A percentile compares a stretch with the other conserved stretches of the same genome.
Evolutionary conservation across 2,329 filamentous ascomycete genomes (phyloP).

Genomic region (Aspergillus puulaauensis): DNA sequence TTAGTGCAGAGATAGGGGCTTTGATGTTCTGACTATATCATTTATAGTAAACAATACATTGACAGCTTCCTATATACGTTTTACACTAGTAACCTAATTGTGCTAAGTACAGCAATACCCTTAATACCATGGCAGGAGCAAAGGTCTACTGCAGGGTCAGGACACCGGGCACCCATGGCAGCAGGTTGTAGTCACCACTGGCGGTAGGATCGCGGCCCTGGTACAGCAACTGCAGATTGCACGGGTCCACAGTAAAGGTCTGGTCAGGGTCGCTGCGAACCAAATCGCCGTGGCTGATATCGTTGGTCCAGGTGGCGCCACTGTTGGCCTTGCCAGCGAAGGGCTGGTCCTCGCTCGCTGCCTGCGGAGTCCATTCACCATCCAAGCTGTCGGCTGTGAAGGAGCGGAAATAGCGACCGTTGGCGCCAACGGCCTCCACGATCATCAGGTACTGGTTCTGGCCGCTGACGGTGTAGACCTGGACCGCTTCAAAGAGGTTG

Average conservation of each 20-base stretch:
- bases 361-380: slow-evolving; percentile 60
- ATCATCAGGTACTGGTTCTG: slow-evolving; percentile 64
- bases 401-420: slow-evolving; percentile 65
- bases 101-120: too few relatives aligned
- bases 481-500: slow-evolving; percentile 65
- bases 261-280: slow-evolving; percentile 58
- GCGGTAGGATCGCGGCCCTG: slow-evolving; percentile 54
- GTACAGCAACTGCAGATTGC: slow-evolving; percentile 65
- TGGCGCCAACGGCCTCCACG: slow-evolving; percentile 60
- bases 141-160: not conserved
- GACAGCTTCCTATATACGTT: too few relatives aligned
- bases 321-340: slow-evolving; percentile 69
- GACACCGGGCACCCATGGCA: slow-evolving; percentile 56
- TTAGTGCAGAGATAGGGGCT: too few relatives aligned
- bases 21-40: too few relatives aligned
- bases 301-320: slow-evolving; percentile 64
- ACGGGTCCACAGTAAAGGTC: slow-evolving; percentile 63
- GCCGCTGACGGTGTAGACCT: slow-evolving; percentile 62
- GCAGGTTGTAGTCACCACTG: slow-evolving; percentile 47
- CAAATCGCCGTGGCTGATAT: slow-evolving; percentile 66
- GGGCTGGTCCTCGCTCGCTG: slow-evolving; percentile 55
- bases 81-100: too few relatives aligned
- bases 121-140: too few relatives aligned
- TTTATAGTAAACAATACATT: too few relatives aligned
- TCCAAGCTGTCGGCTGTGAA: slow-evolving; percentile 60